Evolutionary conservation across 2,329 filamentous ascomycete genomes (phyloP).

Genomic region (Sporothrix sp.): DNA sequence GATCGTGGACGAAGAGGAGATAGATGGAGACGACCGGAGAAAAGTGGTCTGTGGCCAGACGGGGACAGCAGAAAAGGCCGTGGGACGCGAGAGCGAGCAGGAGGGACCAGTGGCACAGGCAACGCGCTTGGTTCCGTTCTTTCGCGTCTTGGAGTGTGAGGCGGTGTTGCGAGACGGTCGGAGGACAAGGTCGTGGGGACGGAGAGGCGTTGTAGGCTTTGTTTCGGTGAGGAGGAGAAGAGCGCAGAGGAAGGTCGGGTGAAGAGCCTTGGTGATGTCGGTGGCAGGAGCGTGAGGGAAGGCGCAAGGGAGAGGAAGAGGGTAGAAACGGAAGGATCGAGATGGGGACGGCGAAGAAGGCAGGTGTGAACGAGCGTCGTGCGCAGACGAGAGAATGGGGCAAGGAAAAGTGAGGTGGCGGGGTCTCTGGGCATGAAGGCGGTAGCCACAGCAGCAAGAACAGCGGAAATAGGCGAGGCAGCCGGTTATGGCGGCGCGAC

Average conservation of each 20-base stretch:
- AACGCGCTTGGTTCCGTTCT: conserved; percentile 12
- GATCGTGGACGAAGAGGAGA: not conserved
- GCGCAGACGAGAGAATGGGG: conserved; percentile 3
- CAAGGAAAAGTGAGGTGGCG: conserved; percentile 14
- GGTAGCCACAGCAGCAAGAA: conserved; percentile 9
- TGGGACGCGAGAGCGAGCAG: not conserved
- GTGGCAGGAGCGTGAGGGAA: not conserved
- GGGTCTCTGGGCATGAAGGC: conserved; percentile 9
- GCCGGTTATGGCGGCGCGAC: not conserved
- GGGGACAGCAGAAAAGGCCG: not conserved
- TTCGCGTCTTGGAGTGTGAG: conserved; percentile 9
- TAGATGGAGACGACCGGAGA: not conserved
- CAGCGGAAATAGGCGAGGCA: not conserved
- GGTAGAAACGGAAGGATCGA: conserved; percentile 5
- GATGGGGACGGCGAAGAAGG: conserved; percentile 4
- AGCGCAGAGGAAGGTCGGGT: not conserved
- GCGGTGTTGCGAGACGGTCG: not conserved
- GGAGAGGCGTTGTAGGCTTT: not conserved
- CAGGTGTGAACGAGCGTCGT: conserved; percentile 3
- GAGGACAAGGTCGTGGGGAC: not conserved
- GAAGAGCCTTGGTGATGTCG: not conserved
- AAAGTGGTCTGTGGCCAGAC: too few relatives aligned
- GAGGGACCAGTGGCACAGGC: not conserved
- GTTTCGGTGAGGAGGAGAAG: not conserved
- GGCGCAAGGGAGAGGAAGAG: not conserved